These are phyloP conservation scores for Pezizomycotina sp. DNA, from an alignment of 2,329 filamentous ascomycete genomes.

Conservation along the genomic window DNA sequence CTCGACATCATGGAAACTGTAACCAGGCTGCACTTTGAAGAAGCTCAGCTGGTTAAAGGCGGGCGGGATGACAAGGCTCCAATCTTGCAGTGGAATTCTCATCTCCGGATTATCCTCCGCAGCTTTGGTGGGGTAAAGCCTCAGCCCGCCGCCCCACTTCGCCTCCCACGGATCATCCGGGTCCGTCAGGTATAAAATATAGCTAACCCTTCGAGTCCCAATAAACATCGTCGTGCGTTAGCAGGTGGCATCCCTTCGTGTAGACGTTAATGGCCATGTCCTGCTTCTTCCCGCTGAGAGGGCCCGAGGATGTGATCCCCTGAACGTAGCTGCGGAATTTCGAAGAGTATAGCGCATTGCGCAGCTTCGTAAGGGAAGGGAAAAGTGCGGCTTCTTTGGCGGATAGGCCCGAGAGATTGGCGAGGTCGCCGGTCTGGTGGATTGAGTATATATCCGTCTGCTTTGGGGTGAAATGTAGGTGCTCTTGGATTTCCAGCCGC, in stretches of 20 bases:
- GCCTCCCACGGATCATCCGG: slow-evolving; percentile 80
- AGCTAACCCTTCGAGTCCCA: slow-evolving; percentile 86
- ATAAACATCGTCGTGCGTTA: slow-evolving; percentile 99
- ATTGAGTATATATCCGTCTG: slow-evolving; percentile 99
- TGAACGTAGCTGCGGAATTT: slow-evolving; percentile 81
- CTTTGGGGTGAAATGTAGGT: slow-evolving; percentile 92
- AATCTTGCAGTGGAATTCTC: slow-evolving; percentile 63
- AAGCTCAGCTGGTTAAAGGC: slow-evolving; percentile 97
- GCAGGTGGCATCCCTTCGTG: slow-evolving; percentile 81
- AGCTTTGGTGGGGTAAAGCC: slow-evolving; percentile 60
- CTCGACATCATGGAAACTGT: slow-evolving; percentile 97
- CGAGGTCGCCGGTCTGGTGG: slow-evolving; percentile 92
- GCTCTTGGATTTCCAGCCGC: slow-evolving; percentile 71
- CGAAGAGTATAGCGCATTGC: slow-evolving; percentile 83
- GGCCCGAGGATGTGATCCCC: slow-evolving; percentile 67
- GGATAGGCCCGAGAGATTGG: slow-evolving; percentile 87
- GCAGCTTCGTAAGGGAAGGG: slow-evolving; percentile 76
- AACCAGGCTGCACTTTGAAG: slow-evolving; percentile 94
- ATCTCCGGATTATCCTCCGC: slow-evolving; percentile 54
- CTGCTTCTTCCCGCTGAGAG: slow-evolving; percentile 80
- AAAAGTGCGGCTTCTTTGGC: slow-evolving; percentile 70
- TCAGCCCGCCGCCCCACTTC: slow-evolving; percentile 81
- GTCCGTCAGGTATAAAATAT: slow-evolving; percentile 89
- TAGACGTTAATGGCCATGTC: slow-evolving; percentile 99
- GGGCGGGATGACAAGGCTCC: slow-evolving; percentile 68